Base-by-base conservation (phyloP, 805 yeast genomes). In the Candida argentea region DNA sequence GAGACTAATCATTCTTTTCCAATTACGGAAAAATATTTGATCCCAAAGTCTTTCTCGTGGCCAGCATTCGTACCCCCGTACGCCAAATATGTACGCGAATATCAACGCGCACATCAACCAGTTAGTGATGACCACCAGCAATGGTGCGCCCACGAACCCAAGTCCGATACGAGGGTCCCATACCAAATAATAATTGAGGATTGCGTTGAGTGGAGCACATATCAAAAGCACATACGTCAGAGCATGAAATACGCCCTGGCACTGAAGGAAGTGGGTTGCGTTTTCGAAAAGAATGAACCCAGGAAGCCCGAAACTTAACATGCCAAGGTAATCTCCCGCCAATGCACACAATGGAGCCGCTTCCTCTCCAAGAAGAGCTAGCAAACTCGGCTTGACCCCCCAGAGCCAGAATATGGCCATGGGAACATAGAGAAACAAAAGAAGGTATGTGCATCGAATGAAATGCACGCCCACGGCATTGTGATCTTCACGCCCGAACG, bases 241-340 rank as follows among this genome's bases (percentile, higher is more conserved):
- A 5, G 89, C 89, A 49, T 80, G 83, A 52, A 80, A 81, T 5
- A 79, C 67, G 14, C 84, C 84, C 55, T 81, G 89, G 26, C 83
- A 68, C 50, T 81, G 89, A 40, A 81, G 56, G 42, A 66, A 81
- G 48, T 81, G 73, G 48, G 80, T 80, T 27, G 77, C 74, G 38
- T 76, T 74, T 52, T 81, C 89, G 42, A 71, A 72, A n/a, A 73
- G 42, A 16, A 81, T 73, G 46, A 70, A 80, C 0, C 84, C 89
- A 0, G 91, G 91, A 5, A 80, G 60, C 17, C 89, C 89, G 28
- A 73, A 51, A 4, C 74, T 54, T 6, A 75, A 62, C 6, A 75
- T 57, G 30, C 58, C 53, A 32, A 81, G 54, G 46, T 80, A 81
- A 20, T 48, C 45, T 2, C 79, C 61, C 1, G 89, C 87, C 33